phyloP scores from a whole-genome alignment of 306 rosid genomes.

The Dalbergia cultrata region DNA sequence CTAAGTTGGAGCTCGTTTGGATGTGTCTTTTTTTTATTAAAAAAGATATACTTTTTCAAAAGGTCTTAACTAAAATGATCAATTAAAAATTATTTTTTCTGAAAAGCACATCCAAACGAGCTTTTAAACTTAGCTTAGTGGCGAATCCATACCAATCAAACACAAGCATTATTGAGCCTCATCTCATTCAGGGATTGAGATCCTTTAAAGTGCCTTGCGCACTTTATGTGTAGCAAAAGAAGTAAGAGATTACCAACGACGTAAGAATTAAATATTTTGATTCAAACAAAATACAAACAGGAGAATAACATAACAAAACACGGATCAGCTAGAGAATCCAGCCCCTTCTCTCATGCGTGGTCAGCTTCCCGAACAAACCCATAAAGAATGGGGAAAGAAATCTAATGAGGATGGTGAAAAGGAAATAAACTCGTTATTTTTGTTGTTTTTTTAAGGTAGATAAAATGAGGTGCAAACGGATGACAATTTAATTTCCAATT shows the following conservation, averaged over 20 bases:
- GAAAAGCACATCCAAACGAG: too few species aligned
- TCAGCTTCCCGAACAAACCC: neutral
- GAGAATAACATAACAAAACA: neutral
- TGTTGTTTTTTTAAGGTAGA: too few species aligned
- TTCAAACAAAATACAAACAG: neutral
- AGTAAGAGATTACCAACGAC: neutral
- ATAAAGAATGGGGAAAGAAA: neutral
- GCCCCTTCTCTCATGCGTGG: neutral
- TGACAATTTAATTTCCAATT: neutral
- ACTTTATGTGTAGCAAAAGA: neutral
- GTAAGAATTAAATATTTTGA: neutral
- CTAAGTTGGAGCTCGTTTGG: neutral
- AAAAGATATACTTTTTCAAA: too few species aligned
- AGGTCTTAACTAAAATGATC: too few species aligned
- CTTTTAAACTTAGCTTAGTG: neutral
- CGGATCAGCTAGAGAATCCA: neutral
- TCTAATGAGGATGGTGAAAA: neutral
- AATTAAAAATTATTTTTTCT: too few species aligned
- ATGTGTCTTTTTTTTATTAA: too few species aligned
- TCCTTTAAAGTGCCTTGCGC: neutral
- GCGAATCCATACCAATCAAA: neutral
- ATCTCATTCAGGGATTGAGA: conserved; percentile 8
- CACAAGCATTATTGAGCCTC: neutral
- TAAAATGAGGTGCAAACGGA: neutral
- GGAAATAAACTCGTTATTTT: neutral